Evolutionary conservation across 352 stramenopile species (phyloP).

Genomic region (Phytophthora constricta): DNA sequence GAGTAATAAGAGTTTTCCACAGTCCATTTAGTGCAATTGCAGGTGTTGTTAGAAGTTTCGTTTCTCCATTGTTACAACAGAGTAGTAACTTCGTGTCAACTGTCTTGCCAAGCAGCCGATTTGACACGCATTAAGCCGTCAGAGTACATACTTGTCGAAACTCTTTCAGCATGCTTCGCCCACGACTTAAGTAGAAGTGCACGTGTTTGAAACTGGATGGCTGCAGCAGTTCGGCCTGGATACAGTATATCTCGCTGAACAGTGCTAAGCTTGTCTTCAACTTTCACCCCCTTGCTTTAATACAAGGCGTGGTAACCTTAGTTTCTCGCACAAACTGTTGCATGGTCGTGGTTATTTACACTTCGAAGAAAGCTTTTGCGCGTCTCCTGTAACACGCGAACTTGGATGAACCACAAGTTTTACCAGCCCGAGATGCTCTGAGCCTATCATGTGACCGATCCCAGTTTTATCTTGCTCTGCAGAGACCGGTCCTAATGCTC

Average conservation of each 20-base stretch:
- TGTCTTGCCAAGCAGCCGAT: no score
- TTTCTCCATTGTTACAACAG: no score
- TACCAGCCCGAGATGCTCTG: constrained; percentile 26
- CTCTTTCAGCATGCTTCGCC: no score
- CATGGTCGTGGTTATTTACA: neutral
- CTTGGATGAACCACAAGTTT: constrained; percentile 27
- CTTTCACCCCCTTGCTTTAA: neutral
- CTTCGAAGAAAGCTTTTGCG: neutral
- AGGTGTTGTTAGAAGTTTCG: neutral
- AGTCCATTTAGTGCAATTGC: neutral
- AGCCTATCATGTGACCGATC: constrained; percentile 36
- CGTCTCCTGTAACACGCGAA: constrained; percentile 16
- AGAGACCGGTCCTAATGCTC: constrained; percentile 20
- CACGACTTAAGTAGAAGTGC: no score
- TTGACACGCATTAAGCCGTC: no score
- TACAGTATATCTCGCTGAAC: no score
- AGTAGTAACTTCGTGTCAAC: no score
- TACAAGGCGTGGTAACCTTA: neutral
- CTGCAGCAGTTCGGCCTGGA: no score
- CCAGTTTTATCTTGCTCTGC: constrained; percentile 31
- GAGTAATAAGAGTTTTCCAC: neutral
- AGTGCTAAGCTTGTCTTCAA: neutral
- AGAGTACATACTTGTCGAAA: no score
- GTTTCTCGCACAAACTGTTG: neutral
- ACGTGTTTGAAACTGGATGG: no score